Evolutionary conservation across 2,329 filamentous ascomycete genomes (phyloP).

Genomic region (Cryphonectria japonica): DNA sequence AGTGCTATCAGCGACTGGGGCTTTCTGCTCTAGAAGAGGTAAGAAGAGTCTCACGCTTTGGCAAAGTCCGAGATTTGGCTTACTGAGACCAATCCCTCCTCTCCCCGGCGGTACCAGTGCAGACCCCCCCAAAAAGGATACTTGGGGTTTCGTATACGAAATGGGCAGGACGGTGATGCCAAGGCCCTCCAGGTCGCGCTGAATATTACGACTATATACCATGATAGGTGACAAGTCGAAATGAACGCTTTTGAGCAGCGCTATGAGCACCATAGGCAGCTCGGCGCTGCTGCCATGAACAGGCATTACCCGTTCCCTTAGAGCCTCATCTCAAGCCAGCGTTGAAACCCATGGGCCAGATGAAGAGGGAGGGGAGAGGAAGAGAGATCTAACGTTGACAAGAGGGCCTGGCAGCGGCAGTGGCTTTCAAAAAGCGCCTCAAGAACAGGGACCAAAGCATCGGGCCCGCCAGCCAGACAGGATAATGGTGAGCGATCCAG

Average conservation of each 20-base stretch:
- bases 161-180: constrained; percentile 1
- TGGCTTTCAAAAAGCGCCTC: constrained; percentile 13
- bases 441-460: constrained; percentile 3
- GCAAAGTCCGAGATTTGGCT: constrained; percentile 9
- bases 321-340: constrained; percentile 3
- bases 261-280: neutral
- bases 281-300: neutral
- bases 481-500: neutral
- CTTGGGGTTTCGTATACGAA: constrained; percentile 1
- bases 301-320: neutral
- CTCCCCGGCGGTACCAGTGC: neutral
- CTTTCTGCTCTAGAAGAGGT: neutral
- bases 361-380: neutral
- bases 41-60: constrained; percentile 9
- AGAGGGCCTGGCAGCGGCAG: constrained; percentile 17
- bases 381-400: neutral
- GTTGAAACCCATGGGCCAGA: neutral
- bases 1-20: constrained; percentile 3
- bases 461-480: neutral
- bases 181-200: neutral
- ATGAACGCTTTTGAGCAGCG: neutral
- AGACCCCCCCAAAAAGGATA: neutral
- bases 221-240: neutral
- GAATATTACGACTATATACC: neutral
- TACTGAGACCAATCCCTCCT: constrained; percentile 7